These are phyloP conservation scores for Huiozyma naganishii DNA, from an alignment of 805 yeast species.

Conservation along the genomic window DNA sequence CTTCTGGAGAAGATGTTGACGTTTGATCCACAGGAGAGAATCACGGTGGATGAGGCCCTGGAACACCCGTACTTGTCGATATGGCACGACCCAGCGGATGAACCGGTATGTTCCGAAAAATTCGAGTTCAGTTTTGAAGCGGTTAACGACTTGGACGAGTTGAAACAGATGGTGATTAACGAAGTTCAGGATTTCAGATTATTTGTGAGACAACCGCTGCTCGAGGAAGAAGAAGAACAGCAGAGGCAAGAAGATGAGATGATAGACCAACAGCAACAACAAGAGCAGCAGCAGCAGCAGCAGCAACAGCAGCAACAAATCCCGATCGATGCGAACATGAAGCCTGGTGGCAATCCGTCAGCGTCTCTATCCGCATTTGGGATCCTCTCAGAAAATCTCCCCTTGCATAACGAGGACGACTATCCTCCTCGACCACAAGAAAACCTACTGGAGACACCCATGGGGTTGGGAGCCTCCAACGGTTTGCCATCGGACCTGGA, in stretches of 20 bases:
- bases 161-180: slow-evolving; percentile 67
- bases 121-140: slow-evolving; percentile 85
- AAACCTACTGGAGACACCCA: slow-evolving; percentile 25
- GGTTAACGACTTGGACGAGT: slow-evolving; percentile 63
- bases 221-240: slow-evolving; percentile 36
- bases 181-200: slow-evolving; percentile 74
- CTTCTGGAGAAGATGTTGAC: slow-evolving; percentile 66
- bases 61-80: slow-evolving; percentile 77
- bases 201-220: slow-evolving; percentile 67
- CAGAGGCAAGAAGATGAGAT: slow-evolving; percentile 15
- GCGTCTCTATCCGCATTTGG: slow-evolving; percentile 28
- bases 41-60: slow-evolving; percentile 80
- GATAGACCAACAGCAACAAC: slow-evolving; percentile 18
- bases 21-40: slow-evolving; percentile 77
- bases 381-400: slow-evolving; percentile 37
- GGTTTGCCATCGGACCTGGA: not conserved
- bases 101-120: slow-evolving; percentile 67
- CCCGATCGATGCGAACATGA: not conserved
- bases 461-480: slow-evolving; percentile 7
- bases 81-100: slow-evolving; percentile 93
- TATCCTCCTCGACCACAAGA: slow-evolving; percentile 58
- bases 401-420: slow-evolving; percentile 31
- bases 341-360: not conserved
- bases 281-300: slow-evolving; percentile 18
- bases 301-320: slow-evolving; percentile 16